Base-by-base conservation (phyloP, 768 basidiomycete species). In the Amyloporia xantha region DNA sequence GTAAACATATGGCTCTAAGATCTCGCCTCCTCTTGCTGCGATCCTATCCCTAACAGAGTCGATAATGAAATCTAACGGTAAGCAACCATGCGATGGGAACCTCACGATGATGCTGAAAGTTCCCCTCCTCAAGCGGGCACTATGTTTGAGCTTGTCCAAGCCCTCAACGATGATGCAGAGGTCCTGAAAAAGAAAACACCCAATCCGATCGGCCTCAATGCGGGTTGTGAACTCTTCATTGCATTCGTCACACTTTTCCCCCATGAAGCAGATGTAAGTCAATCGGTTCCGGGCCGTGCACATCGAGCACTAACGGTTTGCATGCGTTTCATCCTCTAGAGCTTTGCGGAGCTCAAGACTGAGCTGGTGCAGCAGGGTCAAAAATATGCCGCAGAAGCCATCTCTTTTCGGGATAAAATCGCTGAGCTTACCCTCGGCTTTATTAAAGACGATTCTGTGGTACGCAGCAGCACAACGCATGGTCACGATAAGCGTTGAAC, bases 401-500 rank as follows among this genome's bases (percentile, higher is more conserved):
- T 91, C 40, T 79, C 85, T 38, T 97, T 91, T 73, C 80, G 93
- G 49, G 78, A 79, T 51, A 91, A 89, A 66, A 98, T 99, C 57
- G 91, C 92, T 30, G 78, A 85, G 53, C 75, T 92, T 19, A 82
- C 86, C n/a, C 78, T 91, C 41, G 84, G 84, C 40, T 98, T 98
- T 72, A 90, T 98, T 63, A 86, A 88, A 63, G 96, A 99, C 61
- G 93, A 91, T 64, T 91, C 89, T 6, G 88, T 91, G 62, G 91
- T 86, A 63, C 59, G 60, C 55, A 50, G 50, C 44, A 44, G 53
- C 50, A 55, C 54, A 44, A 28, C 25, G 26, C 49, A 53, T 59
- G 44, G 35, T 48, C 36, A 43, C 26, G 53, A 47, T 41, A 53
- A 45, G 56, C 54, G 42, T 55, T 52, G 24, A 53, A 41, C 41